Evolutionary conservation across 345 rosid genomes (phyloP), one percentile per base, ranked within the genome.

Genomic region (Salix dunnii): DNA sequence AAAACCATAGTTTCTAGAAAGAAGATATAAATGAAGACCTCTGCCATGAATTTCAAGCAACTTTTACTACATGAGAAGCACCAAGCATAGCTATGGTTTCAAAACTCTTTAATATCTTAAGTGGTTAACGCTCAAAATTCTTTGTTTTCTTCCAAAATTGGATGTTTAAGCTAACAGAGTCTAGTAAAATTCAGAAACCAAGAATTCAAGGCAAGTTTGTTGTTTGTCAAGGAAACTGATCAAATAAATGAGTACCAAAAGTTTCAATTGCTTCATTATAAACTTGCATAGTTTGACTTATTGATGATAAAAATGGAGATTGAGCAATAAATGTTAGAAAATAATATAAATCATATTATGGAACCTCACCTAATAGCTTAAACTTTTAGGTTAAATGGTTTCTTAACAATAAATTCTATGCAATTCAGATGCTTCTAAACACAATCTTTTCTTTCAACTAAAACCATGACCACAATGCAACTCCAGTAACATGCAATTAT

Each of bases 141-240:
- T 40, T 38, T 68, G 48, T 40, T 36, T 33, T 58, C 53, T 76
- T 58, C 42, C 35, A 69, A 55, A 28, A 10, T 13, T 69, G 13
- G n/a, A 68, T 42, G 42, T 30, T 68, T 12, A 23, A 2, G 33
- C 68, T 38, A 53, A 36, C 7, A 7, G 2, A 18, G 31, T 35
- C 18, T 25, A 2, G 33, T 13, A 13, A 46, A 67, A 36, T 40
- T 27, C 27, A 63, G 53, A 38, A 31, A 20, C 51, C 13, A 43
- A 21, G 66, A 64, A 62, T 40, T 74, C 33, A 25, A 67, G 36
- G 66, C 71, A 76, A 76, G 71, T 67, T 46, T n/a, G 61, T 21
- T 49, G 49, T 16, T 70, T 30, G 63, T 36, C 67, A 71, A 65
- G 70, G 42, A 25, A 48, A 35, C 53, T 70, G 43, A 67, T 49